Evolutionary conservation across 805 yeast genomes (phyloP).

Genomic region (Metschnikowia lochheadii): DNA sequence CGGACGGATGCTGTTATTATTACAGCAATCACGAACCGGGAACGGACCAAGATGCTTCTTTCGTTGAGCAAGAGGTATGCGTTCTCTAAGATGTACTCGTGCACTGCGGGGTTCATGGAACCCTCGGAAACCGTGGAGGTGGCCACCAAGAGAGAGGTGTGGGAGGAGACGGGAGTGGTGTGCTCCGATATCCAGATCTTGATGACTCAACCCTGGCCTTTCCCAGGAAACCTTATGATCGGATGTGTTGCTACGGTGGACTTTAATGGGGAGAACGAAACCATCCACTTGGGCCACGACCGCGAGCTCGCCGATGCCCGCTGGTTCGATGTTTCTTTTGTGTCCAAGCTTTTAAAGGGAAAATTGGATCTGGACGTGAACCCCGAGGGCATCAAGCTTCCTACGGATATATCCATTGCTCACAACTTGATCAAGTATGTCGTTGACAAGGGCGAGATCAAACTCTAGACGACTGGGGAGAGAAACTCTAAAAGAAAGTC

Average conservation of each 20-base stretch:
- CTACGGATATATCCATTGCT: slow-evolving; percentile 44
- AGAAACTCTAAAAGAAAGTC: no score
- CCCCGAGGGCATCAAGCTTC: slow-evolving; percentile 38
- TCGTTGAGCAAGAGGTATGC: slow-evolving; percentile 68
- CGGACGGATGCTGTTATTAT: slow-evolving; percentile 88
- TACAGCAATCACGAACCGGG: slow-evolving; percentile 65
- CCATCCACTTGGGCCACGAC: slow-evolving; percentile 72
- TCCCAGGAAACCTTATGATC: slow-evolving; percentile 88
- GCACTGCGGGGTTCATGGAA: slow-evolving; percentile 95
- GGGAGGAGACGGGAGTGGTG: slow-evolving; percentile 92
- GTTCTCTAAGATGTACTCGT: slow-evolving; percentile 57
- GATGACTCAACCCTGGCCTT: slow-evolving; percentile 96
- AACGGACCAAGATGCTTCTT: slow-evolving; percentile 58
- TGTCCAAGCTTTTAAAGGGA: slow-evolving; percentile 38
- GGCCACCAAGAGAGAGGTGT: slow-evolving; percentile 82
- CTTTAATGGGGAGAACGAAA: slow-evolving; percentile 59
- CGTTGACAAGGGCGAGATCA: slow-evolving; percentile 25
- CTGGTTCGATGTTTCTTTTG: slow-evolving; percentile 67
- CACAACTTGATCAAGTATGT: slow-evolving; percentile 40
- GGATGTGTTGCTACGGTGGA: slow-evolving; percentile 86
- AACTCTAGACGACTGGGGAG: slow-evolving; percentile 5
- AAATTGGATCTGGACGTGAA: slow-evolving; percentile 22
- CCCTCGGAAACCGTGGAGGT: slow-evolving; percentile 90
- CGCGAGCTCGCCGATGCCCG: slow-evolving; percentile 80
- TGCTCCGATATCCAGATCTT: slow-evolving; percentile 55